Evolutionary conservation across 1,284 basidiomycete genomes (phyloP).

Genomic region (Paramarasmius palmivorus): DNA sequence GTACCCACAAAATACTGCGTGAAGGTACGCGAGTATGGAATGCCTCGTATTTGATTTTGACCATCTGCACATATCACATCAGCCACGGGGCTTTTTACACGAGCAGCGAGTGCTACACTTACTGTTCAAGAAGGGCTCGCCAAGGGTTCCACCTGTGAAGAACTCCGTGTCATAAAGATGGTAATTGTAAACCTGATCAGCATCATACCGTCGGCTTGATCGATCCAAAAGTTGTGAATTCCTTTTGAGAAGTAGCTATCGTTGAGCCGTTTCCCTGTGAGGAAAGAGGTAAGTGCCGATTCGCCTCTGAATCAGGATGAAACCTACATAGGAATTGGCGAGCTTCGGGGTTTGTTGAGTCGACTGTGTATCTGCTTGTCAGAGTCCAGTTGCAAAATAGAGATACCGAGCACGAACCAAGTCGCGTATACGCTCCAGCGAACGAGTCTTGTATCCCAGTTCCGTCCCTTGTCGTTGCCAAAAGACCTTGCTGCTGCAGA

Average conservation of each 20-base stretch:
- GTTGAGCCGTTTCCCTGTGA: constrained; percentile 37
- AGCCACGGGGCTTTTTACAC: background rate
- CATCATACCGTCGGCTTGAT: constrained; percentile 37
- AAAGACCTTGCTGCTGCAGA: constrained; percentile 33
- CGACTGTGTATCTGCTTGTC: constrained; percentile 23
- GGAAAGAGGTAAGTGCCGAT: background rate
- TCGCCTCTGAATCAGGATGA: background rate
- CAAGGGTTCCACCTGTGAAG: constrained; percentile 35
- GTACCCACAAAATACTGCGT: constrained; percentile 41
- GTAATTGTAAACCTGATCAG: background rate
- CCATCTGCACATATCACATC: constrained; percentile 26
- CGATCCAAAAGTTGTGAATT: constrained; percentile 45
- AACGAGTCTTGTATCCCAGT: constrained; percentile 41
- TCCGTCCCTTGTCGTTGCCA: constrained; percentile 40
- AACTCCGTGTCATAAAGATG: background rate
- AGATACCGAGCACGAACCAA: constrained; percentile 23
- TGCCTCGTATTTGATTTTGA: constrained; percentile 29
- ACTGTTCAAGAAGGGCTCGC: constrained; percentile 41
- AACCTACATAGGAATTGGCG: constrained; percentile 32
- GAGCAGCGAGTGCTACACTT: constrained; percentile 9
- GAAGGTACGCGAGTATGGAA: constrained; percentile 38
- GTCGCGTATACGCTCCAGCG: constrained; percentile 38
- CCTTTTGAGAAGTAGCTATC: constrained; percentile 43
- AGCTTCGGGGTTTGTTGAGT: constrained; percentile 33
- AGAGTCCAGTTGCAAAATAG: background rate